A percentile compares a stretch with the other conserved stretches of the same genome.
Evolutionary conservation across 2,329 filamentous ascomycete species (phyloP).

Genomic region (Claviceps sp.): DNA sequence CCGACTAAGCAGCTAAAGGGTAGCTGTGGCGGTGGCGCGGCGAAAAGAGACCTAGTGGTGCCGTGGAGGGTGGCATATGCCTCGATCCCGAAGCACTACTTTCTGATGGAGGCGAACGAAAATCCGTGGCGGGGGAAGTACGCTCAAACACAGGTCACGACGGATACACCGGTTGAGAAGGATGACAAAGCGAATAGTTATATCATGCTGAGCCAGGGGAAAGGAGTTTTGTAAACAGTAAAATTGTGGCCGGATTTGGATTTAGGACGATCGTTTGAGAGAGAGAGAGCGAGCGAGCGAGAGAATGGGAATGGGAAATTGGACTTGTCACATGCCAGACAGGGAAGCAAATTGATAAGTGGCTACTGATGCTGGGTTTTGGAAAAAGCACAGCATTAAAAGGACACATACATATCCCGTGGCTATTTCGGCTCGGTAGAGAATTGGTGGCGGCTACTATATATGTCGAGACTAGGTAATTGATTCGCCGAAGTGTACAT

Average conservation of each 20-base stretch:
- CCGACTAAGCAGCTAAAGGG: conserved; percentile 23
- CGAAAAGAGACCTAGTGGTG: conserved; percentile 22
- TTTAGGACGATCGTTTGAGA: background rate
- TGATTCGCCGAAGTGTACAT: too few species aligned
- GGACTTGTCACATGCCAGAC: too few species aligned
- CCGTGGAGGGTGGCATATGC: conserved; percentile 29
- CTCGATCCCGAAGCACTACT: conserved; percentile 27
- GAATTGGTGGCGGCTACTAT: too few species aligned
- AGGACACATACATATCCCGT: too few species aligned
- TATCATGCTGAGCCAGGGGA: conserved; percentile 15
- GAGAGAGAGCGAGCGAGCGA: too few species aligned
- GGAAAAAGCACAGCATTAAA: too few species aligned
- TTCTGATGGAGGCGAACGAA: conserved; percentile 25
- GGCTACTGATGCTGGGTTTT: too few species aligned
- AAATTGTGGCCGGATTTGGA: background rate
- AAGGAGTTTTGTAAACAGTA: conserved; percentile 16
- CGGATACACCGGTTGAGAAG: conserved; percentile 9
- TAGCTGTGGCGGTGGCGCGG: conserved; percentile 24
- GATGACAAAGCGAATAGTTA: conserved; percentile 12
- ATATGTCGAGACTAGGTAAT: too few species aligned
- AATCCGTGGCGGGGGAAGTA: conserved; percentile 16
- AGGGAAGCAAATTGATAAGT: too few species aligned
- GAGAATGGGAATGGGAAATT: too few species aligned
- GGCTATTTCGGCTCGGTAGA: too few species aligned
- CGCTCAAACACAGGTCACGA: conserved; percentile 11